Percentiles rank a stretch among this genome's conserved stretches.
Evolutionary conservation across 305 asterid species (phyloP).

Genomic region (Fraxinus platypoda): DNA sequence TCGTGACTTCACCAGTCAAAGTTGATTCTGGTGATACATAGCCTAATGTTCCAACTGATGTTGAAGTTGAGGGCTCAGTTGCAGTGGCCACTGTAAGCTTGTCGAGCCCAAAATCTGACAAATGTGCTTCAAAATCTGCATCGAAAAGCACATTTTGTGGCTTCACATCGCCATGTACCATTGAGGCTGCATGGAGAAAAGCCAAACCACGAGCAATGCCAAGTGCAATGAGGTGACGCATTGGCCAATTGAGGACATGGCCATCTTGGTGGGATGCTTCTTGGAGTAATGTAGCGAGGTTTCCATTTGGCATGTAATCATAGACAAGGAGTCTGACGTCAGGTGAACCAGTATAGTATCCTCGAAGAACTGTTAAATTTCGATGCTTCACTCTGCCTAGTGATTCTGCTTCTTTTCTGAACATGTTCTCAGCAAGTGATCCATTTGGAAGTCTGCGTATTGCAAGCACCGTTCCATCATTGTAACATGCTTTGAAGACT

Average conservation of each 20-base stretch:
- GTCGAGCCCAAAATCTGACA: slow-evolving; percentile 61
- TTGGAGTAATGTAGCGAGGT: slow-evolving; percentile 61
- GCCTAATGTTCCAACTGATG: slow-evolving; percentile 57
- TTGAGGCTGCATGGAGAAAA: slow-evolving; percentile 51
- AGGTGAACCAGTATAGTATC: slow-evolving; percentile 59
- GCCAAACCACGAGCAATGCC: slow-evolving; percentile 70
- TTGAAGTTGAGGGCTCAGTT: slow-evolving; percentile 49
- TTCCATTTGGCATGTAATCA: slow-evolving; percentile 82
- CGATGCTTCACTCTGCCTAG: slow-evolving; percentile 66
- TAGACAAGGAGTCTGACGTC: slow-evolving; percentile 53
- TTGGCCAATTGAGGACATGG: slow-evolving; percentile 77
- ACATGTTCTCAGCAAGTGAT: slow-evolving; percentile 41
- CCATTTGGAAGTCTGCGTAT: slow-evolving; percentile 51
- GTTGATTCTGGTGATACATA: slow-evolving; percentile 56
- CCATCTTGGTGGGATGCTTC: slow-evolving; percentile 83
- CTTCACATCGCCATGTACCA: slow-evolving; percentile 61
- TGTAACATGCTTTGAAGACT: slow-evolving; percentile 58
- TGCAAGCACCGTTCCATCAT: slow-evolving; percentile 71
- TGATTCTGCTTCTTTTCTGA: slow-evolving; percentile 63
- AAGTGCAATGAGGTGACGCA: slow-evolving; percentile 75
- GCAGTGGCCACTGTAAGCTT: slow-evolving; percentile 41
- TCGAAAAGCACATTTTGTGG: slow-evolving; percentile 68
- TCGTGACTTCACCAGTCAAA: slow-evolving; percentile 45
- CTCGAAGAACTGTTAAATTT: slow-evolving; percentile 66
- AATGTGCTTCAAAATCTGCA: slow-evolving; percentile 75